Evolutionary conservation across 352 stramenopile species (phyloP), one percentile per base, ranked within the genome.

Genomic region (Phytophthora sp.): DNA sequence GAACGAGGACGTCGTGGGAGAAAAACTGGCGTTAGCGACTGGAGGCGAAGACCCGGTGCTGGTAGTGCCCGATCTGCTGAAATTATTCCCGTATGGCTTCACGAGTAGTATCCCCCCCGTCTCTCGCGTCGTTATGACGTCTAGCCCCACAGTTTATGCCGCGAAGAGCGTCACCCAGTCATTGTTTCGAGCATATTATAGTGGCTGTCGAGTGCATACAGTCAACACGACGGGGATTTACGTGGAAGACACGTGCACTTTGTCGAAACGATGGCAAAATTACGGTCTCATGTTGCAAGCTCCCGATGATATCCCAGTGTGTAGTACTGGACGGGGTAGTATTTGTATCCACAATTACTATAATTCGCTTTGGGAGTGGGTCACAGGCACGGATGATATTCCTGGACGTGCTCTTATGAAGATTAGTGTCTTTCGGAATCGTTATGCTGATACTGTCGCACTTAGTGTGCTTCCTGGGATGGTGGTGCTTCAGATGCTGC

Each of bases 291-390:
- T 75, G 67, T 20, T 75, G n/a, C 67, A 71, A 47, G 62, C 55
- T 0, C 68, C 68, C 1, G 61, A 72, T 35, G 61, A 75, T 62
- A 69, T 75, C 8, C 56, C 57, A 21, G 35, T 67, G 15, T 75
- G 67, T 33, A 71, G 31, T 7, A 77, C 69, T 7, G 69, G 65
- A 2, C 42, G 12, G 1, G 24, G 21, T 18, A 64, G 46, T 18
- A 45, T 71, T 20, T 76, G 63, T 26, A 71, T 76, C 1, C 69
- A 73, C 63, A 76, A 76, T 15, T 70, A 73, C 46, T 76, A 70
- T 41, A 76, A 76, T 31, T 70, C 63, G 13, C 31, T 66, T 0
- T 77, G 70, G 66, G 66, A 77, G 30, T 74, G 55, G 65, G 59
- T 71, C 7, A 71, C 65, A 0, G 56, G 55, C 0, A 65, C 39